Base-by-base conservation (phyloP, 1,139 yeast genomes). In the Eremothecium sinecaudum region DNA sequence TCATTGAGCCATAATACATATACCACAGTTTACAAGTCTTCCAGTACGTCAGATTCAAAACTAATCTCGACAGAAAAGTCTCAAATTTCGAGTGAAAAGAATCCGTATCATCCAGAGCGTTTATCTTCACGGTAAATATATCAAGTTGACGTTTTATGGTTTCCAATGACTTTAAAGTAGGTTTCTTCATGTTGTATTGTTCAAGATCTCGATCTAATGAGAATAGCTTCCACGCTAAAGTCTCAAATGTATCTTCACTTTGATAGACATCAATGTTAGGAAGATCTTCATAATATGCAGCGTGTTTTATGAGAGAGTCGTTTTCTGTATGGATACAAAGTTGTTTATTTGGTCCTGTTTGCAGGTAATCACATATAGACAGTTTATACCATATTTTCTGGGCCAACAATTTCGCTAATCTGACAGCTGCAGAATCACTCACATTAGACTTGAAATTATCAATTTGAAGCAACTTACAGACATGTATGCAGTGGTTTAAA, bases 171-270 rank as follows among this genome's bases (percentile, higher is more conserved):
- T 51, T 52, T 10, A 52, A 31, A 6, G 51, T 51, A 3, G 59
- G 58, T 29, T 45, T 52, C 5, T 39, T 34, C 4, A 25, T 31
- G 13, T 43, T 29, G 26, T 48, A 51, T 20, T 42, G 46, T 18
- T 51, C 51, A 12, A 55, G 22, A 34, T 56, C 59, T 29, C 59
- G 46, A 13, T 56, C 58, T 5, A 56, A 33, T 2, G 59, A 54
- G 1, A 45, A 24, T 1, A 56, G 35, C 28, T 54, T 54, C 60
- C 60, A 55, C 21, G 36, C 41, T 2, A 53, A 34, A 1, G 48
- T 35, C 32, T 55, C 60, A 32, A 49, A 50, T 27, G 40, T 46
- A 12, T 49, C 53, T 19, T 54, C 58, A 9, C 44, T 45, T 32
- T 47, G 47, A 26, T 48, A 51, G 3, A 51, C 41, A 36, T 55